Base-by-base conservation (phyloP, 23 red algal genomes). In the Gracilaria caudata region DNA sequence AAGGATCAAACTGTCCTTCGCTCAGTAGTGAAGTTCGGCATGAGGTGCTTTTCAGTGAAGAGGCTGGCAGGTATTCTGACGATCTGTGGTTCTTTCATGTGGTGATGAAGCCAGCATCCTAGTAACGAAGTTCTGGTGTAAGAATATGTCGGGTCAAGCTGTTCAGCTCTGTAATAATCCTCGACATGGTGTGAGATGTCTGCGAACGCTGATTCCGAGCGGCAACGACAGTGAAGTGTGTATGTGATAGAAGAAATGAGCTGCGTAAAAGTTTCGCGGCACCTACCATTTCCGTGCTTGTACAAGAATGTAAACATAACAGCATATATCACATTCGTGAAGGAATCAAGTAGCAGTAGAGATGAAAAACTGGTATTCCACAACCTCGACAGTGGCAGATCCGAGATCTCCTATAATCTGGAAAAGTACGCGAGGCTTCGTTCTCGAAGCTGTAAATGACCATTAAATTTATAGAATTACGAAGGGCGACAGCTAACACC, bases 181-280 rank as follows among this genome's bases (percentile, higher is more conserved):
- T 53, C 49, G 19, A 53, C 41, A 7, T 45, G 41, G 10, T 45
- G 41, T 10, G 43, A 45, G 43, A 53, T 16, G 19, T 8, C 49
- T 53, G 2, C 19, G 49, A 16, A 1, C 13, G 12, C 13, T 53
- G 1, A 53, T 17, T 53, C 19, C 49, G 19, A 16, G 19, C 5
- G 49, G 10, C 1, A 65, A 32, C 12, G 20, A 25, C 6, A 61
- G 60, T 28, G 25, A 32, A 1, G 26, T 7, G 25, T 65, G 60
- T 65, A 65, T 16, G 26, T 65, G 60, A 32, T 65, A 65, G 60
- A 16, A 32, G 29, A 32, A 9, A 14, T 65, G 12, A 30, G 60
- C 60, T 65, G 60, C 60, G 60, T 65, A 65, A 65, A 28, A n/a
- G n/a, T 65, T 65, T 23, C 23, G 32, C 60, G 60, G 26, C 60